Conservation (phyloP, 2,329 filamentous ascomycete species). For the Colletotrichum noveboracense region DNA sequence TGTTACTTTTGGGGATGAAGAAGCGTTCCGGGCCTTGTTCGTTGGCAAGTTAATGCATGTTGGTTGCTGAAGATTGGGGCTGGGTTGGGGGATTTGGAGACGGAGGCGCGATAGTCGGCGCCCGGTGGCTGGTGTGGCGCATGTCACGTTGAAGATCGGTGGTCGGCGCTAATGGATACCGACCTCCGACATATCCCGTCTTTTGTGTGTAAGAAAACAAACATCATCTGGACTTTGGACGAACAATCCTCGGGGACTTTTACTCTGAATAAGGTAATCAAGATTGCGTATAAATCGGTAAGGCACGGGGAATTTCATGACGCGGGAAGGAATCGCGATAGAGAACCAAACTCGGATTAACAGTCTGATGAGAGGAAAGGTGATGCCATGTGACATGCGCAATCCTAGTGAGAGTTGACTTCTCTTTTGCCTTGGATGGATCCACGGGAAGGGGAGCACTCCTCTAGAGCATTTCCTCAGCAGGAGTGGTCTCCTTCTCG, state of each 20-base stretch:
- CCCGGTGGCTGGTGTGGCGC: neutral
- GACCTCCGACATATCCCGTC: neutral
- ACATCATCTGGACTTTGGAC: neutral
- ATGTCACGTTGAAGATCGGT: neutral
- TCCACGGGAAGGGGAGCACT: too few species aligned
- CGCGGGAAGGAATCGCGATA: accelerated
- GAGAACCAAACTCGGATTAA: neutral
- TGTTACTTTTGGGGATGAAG: neutral
- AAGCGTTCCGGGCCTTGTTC: neutral
- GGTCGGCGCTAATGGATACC: neutral
- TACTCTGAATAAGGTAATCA: too few species aligned
- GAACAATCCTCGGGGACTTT: accelerated
- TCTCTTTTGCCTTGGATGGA: too few species aligned
- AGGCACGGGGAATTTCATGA: accelerated
- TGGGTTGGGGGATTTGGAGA: neutral
- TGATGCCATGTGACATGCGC: too few species aligned
- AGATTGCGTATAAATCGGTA: neutral
- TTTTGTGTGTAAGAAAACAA: accelerated
- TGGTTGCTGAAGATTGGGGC: neutral
- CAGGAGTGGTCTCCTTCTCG: too few species aligned
- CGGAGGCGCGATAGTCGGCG: neutral
- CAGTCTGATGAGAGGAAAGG: neutral
- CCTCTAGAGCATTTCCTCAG: too few species aligned
- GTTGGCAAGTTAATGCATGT: neutral
- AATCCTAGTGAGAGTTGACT: too few species aligned